A percentile compares a stretch with the other conserved stretches of the same genome.
phyloP scores from a whole-genome alignment of 805 yeast species.

The Lachancea sp. region DNA sequence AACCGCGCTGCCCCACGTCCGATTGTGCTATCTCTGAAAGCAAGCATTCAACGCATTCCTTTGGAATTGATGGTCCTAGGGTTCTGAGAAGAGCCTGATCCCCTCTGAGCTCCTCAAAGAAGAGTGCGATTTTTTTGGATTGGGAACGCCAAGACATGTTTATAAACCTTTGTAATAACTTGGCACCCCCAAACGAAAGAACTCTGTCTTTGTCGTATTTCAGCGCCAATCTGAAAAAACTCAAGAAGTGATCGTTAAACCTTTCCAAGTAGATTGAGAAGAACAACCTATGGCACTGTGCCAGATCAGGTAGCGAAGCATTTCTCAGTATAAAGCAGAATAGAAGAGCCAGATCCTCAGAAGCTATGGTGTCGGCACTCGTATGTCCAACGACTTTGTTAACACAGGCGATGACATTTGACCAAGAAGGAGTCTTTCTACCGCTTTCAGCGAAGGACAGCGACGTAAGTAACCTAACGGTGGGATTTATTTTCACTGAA shows the following conservation, averaged over 20 bases:
- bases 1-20: slow-evolving; percentile 2
- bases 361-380: slow-evolving; percentile 8
- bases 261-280: slow-evolving; percentile 36
- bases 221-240: slow-evolving; percentile 33
- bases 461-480: slow-evolving; percentile 39
- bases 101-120: slow-evolving; percentile 35
- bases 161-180: slow-evolving; percentile 44
- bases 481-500: slow-evolving; percentile 19
- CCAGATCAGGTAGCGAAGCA: slow-evolving; percentile 42
- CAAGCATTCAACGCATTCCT: slow-evolving; percentile 15
- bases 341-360: slow-evolving; percentile 38
- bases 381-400: slow-evolving; percentile 12
- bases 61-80: slow-evolving; percentile 28
- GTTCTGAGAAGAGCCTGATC: slow-evolving; percentile 30
- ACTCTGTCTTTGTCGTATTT: slow-evolving; percentile 41
- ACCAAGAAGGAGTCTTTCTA: slow-evolving; percentile 53
- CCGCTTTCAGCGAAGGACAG: slow-evolving; percentile 68
- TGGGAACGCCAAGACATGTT: slow-evolving; percentile 36
- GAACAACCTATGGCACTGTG: slow-evolving; percentile 41
- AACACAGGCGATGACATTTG: slow-evolving; percentile 10
- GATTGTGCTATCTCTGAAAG: not conserved
- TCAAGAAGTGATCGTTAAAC: slow-evolving; percentile 43
- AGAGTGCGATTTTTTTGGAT: slow-evolving; percentile 36
- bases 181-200: slow-evolving; percentile 36
- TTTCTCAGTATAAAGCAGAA: slow-evolving; percentile 50